Base-by-base conservation (phyloP, 129 eudicot species). In the Ambrosia trifida region DNA sequence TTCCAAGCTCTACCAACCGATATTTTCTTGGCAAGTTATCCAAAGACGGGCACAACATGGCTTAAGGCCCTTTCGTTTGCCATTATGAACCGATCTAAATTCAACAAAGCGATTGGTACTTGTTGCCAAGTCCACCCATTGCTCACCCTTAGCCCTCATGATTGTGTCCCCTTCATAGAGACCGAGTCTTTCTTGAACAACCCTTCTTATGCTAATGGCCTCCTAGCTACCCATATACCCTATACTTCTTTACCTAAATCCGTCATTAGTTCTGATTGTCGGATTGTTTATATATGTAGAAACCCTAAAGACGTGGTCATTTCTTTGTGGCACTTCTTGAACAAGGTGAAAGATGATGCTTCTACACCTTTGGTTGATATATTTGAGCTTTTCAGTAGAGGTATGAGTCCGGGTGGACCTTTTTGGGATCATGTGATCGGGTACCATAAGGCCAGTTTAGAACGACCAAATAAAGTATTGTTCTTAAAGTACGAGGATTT, bases 31-130 rank as follows among this genome's bases (percentile, higher is more conserved):
- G 71, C 83, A 16, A 69, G 72, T 10, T 28, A 61, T 44, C 87
- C 81, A 31, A 83, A 83, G 66, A 40, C 76, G 0, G 84, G 84
- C 56, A 69, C 84, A 17, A 83, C 81, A 4, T 83, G 87, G 84
- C 73, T 82, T 1, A 82, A 82, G 52, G 80, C 86, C 36, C 78
- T 82, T 18, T 11, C 52, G 0, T 78, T 78, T 33, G 74, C 83
- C 11, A 62, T 73, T 24, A 3, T 50, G 9, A 68, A 69, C 52
- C 81, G 83, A 5, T 14, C 56, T 19, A 68, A 40, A 17, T 46
- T 33, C 18, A 28, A 33, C 7, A 28, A 2, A 1, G 8, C 0
- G 31, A 28, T 0, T 2, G 30, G 7, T 33, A 45, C 20, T 4
- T 3, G 13, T 4, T 3, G 13, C 11, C 66, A 38, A 64, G 59